Percentiles rank a stretch among this genome's conserved stretches.
These are phyloP conservation scores for Samsoniella hepiali DNA, from an alignment of 2,329 filamentous ascomycete species.

Conservation along the genomic window DNA sequence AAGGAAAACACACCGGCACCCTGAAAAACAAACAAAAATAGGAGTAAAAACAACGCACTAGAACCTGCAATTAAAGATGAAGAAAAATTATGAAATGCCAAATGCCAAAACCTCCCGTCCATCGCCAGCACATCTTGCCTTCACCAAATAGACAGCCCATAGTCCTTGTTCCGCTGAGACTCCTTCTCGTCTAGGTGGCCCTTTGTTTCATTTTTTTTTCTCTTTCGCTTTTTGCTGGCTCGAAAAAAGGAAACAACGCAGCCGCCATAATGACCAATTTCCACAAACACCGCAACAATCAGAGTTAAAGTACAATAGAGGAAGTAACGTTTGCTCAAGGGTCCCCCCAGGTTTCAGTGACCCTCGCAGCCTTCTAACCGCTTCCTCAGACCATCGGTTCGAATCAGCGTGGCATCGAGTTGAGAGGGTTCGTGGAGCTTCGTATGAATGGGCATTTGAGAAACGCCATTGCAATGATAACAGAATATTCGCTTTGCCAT, in stretches of 20 bases:
- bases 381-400: no score
- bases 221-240: neutral
- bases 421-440: neutral
- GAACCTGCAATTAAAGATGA: neutral
- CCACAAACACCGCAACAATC: slow-evolving; percentile 21
- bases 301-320: slow-evolving; percentile 24
- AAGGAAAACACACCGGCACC: neutral
- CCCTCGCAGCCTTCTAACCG: no score
- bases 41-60: neutral
- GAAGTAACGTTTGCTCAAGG: slow-evolving; percentile 9
- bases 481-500: slow-evolving; percentile 16
- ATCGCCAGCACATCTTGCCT: slow-evolving; percentile 1
- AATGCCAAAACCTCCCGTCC: slow-evolving; percentile 6
- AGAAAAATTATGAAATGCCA: slow-evolving; percentile 18
- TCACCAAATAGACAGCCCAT: neutral
- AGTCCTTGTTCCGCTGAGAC: neutral
- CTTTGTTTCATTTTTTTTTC: neutral
- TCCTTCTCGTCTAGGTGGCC: neutral
- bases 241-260: slow-evolving; percentile 6
- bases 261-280: slow-evolving; percentile 14
- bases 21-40: neutral
- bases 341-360: neutral
- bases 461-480: slow-evolving; percentile 14
- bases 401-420: neutral
- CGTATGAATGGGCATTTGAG: neutral